A percentile compares a stretch with the other conserved stretches of the same genome.
phyloP scores from a whole-genome alignment of 192 early-diverging fungal genomes.

The Cetraspora pellucida region DNA sequence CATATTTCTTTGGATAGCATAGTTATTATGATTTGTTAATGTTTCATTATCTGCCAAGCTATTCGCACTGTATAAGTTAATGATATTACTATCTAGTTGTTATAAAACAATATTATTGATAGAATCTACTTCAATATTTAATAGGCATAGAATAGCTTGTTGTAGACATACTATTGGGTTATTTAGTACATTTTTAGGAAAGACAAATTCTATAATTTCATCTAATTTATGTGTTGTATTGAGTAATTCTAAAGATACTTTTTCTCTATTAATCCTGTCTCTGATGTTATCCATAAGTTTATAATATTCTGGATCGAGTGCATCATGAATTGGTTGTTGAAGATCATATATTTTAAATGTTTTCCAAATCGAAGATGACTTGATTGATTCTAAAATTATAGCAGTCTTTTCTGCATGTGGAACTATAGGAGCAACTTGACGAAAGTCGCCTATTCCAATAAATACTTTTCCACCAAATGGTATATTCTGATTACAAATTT shows the following conservation, averaged over 20 bases:
- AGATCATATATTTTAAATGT: neutral
- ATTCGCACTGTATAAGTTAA: neutral
- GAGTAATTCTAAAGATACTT: too few relatives aligned
- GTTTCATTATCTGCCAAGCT: neutral
- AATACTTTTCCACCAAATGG: too few relatives aligned
- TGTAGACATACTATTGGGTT: neutral
- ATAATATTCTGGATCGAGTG: neutral
- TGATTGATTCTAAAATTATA: neutral
- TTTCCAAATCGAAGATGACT: neutral
- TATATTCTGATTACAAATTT: too few relatives aligned
- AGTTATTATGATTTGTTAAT: neutral
- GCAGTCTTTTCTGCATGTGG: neutral
- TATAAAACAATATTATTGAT: neutral
- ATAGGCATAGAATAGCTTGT: neutral
- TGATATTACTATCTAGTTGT: neutral
- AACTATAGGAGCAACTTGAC: too few relatives aligned
- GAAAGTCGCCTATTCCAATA: too few relatives aligned
- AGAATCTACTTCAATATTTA: neutral
- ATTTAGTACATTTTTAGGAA: neutral
- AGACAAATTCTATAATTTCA: too few relatives aligned
- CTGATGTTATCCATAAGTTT: neutral
- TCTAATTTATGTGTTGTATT: too few relatives aligned
- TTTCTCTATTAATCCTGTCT: neutral
- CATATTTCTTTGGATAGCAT: neutral
- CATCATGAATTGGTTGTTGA: neutral